Percentiles rank a stretch among this genome's conserved stretches.
Conservation (phyloP, 495 filamentous ascomycete genomes). For the Choiromyces venosus region DNA sequence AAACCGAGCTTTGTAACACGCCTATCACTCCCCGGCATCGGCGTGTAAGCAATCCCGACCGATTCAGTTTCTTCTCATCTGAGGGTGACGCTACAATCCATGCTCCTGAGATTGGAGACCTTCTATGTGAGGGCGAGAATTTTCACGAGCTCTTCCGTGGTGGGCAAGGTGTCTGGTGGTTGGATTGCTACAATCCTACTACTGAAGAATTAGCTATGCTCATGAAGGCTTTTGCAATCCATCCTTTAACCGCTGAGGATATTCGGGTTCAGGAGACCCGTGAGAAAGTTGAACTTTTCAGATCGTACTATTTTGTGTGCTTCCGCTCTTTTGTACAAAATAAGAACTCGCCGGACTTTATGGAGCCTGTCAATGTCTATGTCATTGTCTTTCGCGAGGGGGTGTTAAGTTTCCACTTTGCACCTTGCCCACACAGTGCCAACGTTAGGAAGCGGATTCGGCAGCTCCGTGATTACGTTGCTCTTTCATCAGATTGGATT, state of each 20-base stretch:
- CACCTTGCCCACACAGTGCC: conserved; percentile 83
- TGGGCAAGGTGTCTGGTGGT: conserved; percentile 91
- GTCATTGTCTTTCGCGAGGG: conserved; percentile 95
- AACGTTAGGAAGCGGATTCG: conserved; percentile 91
- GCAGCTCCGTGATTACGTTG: conserved; percentile 89
- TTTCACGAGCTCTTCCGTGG: conserved; percentile 85
- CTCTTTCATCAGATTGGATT: conserved; percentile 93
- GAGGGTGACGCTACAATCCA: conserved; percentile 87
- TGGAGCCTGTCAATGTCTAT: conserved; percentile 96
- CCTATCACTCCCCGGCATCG: conserved; percentile 29
- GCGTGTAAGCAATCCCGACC: conserved; percentile 55
- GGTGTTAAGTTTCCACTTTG: conserved; percentile 92
- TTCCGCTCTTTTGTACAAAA: conserved; percentile 97
- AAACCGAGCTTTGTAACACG: conserved; percentile 30
- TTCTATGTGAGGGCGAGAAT: conserved; percentile 80
- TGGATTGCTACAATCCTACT: conserved; percentile 85
- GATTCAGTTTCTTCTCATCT: conserved; percentile 95
- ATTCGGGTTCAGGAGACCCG: conserved; percentile 95
- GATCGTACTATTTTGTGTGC: conserved; percentile 96
- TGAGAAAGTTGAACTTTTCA: conserved; percentile 96
- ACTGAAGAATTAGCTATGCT: conserved; percentile 88
- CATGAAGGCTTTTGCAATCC: conserved; percentile 87
- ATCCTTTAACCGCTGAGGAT: conserved; percentile 90
- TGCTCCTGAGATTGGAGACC: conserved; percentile 75
- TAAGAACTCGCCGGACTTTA: conserved; percentile 73